Conservation (phyloP, 2,329 filamentous ascomycete species). For the Daldinia eschscholtzii region DNA sequence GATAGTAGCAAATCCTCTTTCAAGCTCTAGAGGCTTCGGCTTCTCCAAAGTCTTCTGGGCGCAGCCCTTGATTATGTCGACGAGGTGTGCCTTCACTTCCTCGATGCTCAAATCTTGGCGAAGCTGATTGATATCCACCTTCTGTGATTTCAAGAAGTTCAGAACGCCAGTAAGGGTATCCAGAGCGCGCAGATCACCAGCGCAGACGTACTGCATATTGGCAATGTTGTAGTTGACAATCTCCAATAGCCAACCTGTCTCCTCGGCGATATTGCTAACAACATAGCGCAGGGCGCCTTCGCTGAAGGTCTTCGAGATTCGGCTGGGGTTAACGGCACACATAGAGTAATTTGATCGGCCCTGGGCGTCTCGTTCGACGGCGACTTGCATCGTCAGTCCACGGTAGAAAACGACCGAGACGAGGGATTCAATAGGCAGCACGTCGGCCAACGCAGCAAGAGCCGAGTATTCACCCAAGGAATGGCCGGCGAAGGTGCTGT, state of each 20-base stretch:
- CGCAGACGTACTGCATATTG: conserved; percentile 81
- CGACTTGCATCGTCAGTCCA: conserved; percentile 98
- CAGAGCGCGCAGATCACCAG: conserved; percentile 77
- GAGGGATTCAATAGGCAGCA: conserved; percentile 99
- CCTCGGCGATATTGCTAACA: conserved; percentile 92
- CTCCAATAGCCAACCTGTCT: conserved; percentile 94
- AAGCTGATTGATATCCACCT: conserved; percentile 95
- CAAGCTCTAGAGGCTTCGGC: conserved; percentile 86
- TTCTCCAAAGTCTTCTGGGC: conserved; percentile 90
- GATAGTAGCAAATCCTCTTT: conserved; percentile 97
- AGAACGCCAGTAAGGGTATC: conserved; percentile 82
- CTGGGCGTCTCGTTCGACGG: conserved; percentile 92
- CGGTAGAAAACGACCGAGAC: conserved; percentile 99
- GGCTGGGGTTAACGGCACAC: conserved; percentile 98
- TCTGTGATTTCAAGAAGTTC: conserved; percentile 96
- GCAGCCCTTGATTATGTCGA: conserved; percentile 90
- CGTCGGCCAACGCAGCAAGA: conserved; percentile 93
- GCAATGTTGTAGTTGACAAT: conserved; percentile 97
- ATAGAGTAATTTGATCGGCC: conserved; percentile 99
- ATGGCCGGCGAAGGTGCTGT: conserved; percentile 98
- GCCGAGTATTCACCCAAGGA: conserved; percentile 99
- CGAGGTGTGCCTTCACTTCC: conserved; percentile 89
- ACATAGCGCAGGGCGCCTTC: conserved; percentile 97
- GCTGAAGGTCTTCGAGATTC: conserved; percentile 98
- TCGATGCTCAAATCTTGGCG: conserved; percentile 89